phyloP scores from a whole-genome alignment of 2,329 filamentous ascomycete species.

The Neonectria punicea region DNA sequence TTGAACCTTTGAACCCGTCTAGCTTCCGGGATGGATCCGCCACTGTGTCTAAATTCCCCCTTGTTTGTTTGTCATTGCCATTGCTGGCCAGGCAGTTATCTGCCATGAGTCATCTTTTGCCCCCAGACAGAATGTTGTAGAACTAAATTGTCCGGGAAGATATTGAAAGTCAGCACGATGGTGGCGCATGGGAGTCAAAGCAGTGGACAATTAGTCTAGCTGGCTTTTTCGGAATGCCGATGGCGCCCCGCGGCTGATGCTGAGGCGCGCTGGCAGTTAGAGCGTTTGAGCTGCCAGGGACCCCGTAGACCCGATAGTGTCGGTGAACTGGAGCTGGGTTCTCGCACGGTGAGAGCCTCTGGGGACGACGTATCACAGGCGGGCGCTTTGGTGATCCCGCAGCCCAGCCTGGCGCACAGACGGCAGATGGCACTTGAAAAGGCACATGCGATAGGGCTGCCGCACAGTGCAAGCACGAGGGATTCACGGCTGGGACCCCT shows the following conservation, averaged over 20 bases:
- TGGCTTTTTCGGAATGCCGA: conserved; percentile 3
- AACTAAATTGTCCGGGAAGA: not conserved
- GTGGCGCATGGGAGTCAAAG: conserved; percentile 2
- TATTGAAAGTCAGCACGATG: not conserved
- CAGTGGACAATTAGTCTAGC: conserved; percentile 10
- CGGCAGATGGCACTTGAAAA: not conserved
- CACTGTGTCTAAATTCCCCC: conserved; percentile 4
- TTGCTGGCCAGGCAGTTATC: conserved; percentile 3
- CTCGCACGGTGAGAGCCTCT: conserved; percentile 33
- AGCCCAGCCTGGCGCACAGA: not conserved
- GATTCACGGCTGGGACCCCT: conserved; percentile 38
- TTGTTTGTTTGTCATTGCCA: conserved; percentile 3
- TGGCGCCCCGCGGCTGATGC: conserved; percentile 18
- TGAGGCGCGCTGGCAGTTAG: conserved; percentile 8
- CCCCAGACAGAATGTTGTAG: conserved; percentile 24
- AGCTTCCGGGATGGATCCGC: conserved; percentile 6
- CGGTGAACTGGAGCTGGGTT: conserved; percentile 3
- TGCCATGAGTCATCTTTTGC: conserved; percentile 31
- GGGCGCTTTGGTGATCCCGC: not conserved
- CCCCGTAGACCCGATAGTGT: not conserved
- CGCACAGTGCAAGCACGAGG: conserved; percentile 33
- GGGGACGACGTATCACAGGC: conserved; percentile 11
- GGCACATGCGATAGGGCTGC: conserved; percentile 27
- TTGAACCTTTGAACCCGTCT: conserved; percentile 7
- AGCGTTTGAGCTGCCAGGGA: conserved; percentile 11